Base-by-base conservation (phyloP, 345 rosid species). In the Schrenkiella parvula region DNA sequence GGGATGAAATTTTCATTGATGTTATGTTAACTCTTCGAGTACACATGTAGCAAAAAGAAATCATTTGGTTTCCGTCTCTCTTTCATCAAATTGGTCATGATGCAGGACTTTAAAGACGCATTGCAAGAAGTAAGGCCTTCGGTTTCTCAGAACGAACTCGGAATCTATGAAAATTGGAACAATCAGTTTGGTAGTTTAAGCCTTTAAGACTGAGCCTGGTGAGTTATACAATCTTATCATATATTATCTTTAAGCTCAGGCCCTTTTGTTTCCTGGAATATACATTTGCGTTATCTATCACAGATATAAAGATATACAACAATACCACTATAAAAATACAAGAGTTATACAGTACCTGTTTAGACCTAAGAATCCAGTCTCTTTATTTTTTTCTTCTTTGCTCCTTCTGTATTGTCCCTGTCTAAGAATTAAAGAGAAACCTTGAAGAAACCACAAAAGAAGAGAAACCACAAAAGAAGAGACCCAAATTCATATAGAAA, bases 71-170 rank as follows among this genome's bases (percentile, higher is more conserved):
- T 43, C 10, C 18, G 63, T 21, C 42, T 54, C 18, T 8, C 56
- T 65, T 34, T 56, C 15, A 55, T 46, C 10, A 25, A 28, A n/a
- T 28, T 51, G 52, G 23, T 54, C 31, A 18, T 52, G n/a, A 43
- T 78, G 26, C 70, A 93, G 97, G 97, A 93, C 73, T 89, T 89
- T 18, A 85, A 87, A 67, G 72, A 79, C 57, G 88, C 98, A 28
- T 68, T 95, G 78, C 95, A 88, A 79, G 97, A 95, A 73, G 99
- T 95, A 64, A 84, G 93, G 66, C 92, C 98, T 32, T 91, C 98
- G 1, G 99, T 95, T 75, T 91, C 99, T 54, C 50, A 41, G 71
- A 84, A 79, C 29, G 99, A 95, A 82, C 84, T 91, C 10, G 90
- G 92, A 29, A 69, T 78, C 26, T 91, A 86, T 54, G 96, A 88